Base-by-base conservation (phyloP, 495 filamentous ascomycete species). In the Podospora bellae-mahoneyi region DNA sequence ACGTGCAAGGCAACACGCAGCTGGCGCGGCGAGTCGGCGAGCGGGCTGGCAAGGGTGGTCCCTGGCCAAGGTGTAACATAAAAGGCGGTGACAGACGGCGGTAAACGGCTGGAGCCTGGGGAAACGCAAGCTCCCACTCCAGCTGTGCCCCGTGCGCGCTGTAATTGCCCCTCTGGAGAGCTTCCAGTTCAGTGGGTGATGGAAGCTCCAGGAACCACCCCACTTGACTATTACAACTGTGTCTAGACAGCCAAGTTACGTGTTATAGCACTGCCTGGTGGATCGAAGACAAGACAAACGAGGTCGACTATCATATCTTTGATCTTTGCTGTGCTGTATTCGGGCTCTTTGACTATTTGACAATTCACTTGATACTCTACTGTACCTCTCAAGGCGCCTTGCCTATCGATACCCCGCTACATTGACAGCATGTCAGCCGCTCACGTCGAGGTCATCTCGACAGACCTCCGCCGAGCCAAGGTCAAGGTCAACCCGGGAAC, bases 361-460 rank as follows among this genome's bases (percentile, higher is more conserved):
- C 39, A 10, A 48, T 48, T 48, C 39, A 9, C 9, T 48, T 48
- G 5, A 48, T 13, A 48, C 15, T 16, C 39, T 48, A 48, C 39
- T 10, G 15, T 48, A 9, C 15, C 15, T 48, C 39, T 10, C 9
- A 48, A 32, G 7, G 30, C 30, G 7, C 30, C 15, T 10, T 48
- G 13, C 30, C 30, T 48, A 48, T 48, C 39, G 39, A 48, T 48
- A 48, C 39, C 39, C 13, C 39, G 39, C 39, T 13, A 48, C 39
- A 10, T 34, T 2, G 56, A 54, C 16, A 53, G 23, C 34, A 23
- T 30, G 30, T 97, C 97, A 92, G 89, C 92, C 68, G 90, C 94
- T 44, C 91, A 95, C 76, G 91, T 99, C 66, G 89, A 94, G 69
- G 91, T 99, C 53, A 85, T 97, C 59, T 91, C 94, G 75, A 84